A percentile compares a stretch with the other conserved stretches of the same genome.
phyloP scores from a whole-genome alignment of 1,139 yeast genomes.

The Geotrichum reessii region DNA sequence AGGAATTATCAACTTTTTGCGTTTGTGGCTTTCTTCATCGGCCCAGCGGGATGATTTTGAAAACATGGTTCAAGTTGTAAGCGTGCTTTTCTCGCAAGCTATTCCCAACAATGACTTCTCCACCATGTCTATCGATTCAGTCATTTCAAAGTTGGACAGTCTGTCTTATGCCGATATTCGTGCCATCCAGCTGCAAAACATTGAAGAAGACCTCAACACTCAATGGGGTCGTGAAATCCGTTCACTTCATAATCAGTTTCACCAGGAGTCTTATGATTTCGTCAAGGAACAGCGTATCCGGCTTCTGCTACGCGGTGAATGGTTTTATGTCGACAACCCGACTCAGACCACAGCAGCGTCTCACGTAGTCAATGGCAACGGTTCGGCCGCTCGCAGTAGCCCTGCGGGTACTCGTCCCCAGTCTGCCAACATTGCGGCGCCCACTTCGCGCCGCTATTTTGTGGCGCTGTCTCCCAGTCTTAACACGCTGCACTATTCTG shows the following conservation, averaged over 20 bases:
- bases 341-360: conserved; percentile 12
- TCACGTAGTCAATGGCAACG: not conserved
- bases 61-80: conserved; percentile 43
- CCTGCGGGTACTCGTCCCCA: conserved; percentile 1
- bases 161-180: conserved; percentile 50
- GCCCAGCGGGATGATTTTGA: conserved; percentile 52
- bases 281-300: conserved; percentile 75
- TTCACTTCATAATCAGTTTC: conserved; percentile 49
- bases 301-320: conserved; percentile 68
- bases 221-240: conserved; percentile 39
- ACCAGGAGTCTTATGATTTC: conserved; percentile 61
- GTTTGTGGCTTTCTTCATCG: conserved; percentile 63
- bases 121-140: conserved; percentile 23
- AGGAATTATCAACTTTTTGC: conserved; percentile 52
- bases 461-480: conserved; percentile 70
- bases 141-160: conserved; percentile 34
- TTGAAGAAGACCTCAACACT: conserved; percentile 37
- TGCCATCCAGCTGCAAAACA: conserved; percentile 46
- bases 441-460: conserved; percentile 45
- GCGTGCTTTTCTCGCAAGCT: conserved; percentile 35
- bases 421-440: conserved; percentile 23
- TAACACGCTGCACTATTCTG: conserved; percentile 55
- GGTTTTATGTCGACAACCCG: conserved; percentile 73
- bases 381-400: conserved; percentile 1
- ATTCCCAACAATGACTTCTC: conserved; percentile 28